These are phyloP conservation scores for Friedmanniomyces endolithicus DNA, from an alignment of 495 filamentous ascomycete genomes.

Conservation along the genomic window DNA sequence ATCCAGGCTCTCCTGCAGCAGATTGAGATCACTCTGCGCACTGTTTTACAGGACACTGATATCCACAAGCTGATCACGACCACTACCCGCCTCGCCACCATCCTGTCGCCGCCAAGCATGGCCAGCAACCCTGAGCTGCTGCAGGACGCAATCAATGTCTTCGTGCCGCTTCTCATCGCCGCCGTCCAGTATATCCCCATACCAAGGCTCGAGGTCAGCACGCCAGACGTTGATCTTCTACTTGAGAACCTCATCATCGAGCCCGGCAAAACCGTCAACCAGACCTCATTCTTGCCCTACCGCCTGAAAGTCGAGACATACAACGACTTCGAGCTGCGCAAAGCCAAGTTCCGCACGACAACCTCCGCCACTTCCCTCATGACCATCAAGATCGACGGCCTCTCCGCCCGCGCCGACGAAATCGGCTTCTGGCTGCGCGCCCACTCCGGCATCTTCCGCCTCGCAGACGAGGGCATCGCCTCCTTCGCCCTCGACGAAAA, in stretches of 20 bases:
- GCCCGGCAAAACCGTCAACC: slow-evolving; percentile 72
- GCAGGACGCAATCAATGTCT: slow-evolving; percentile 60
- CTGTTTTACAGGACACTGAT: slow-evolving; percentile 55
- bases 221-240: slow-evolving; percentile 71
- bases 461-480: slow-evolving; percentile 72
- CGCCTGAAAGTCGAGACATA: slow-evolving; percentile 66
- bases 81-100: slow-evolving; percentile 47
- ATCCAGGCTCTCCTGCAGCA: slow-evolving; percentile 61
- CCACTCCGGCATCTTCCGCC: slow-evolving; percentile 52
- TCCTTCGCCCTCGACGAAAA: slow-evolving; percentile 72
- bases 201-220: slow-evolving; percentile 69
- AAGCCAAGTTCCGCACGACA: slow-evolving; percentile 50
- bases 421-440: slow-evolving; percentile 67
- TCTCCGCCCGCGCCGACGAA: slow-evolving; percentile 71
- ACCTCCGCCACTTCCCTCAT: slow-evolving; percentile 56
- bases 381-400: slow-evolving; percentile 62
- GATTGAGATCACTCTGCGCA: slow-evolving; percentile 50
- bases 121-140: slow-evolving; percentile 55
- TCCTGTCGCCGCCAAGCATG: slow-evolving; percentile 48
- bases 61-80: slow-evolving; percentile 55
- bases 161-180: slow-evolving; percentile 65
- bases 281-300: slow-evolving; percentile 80
- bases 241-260: slow-evolving; percentile 86
- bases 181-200: slow-evolving; percentile 78
- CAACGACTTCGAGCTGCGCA: slow-evolving; percentile 80